Percentiles rank a stretch among this genome's conserved stretches.
phyloP scores from a whole-genome alignment of 164 flowering plant genomes.

The Sextonia rubra region DNA sequence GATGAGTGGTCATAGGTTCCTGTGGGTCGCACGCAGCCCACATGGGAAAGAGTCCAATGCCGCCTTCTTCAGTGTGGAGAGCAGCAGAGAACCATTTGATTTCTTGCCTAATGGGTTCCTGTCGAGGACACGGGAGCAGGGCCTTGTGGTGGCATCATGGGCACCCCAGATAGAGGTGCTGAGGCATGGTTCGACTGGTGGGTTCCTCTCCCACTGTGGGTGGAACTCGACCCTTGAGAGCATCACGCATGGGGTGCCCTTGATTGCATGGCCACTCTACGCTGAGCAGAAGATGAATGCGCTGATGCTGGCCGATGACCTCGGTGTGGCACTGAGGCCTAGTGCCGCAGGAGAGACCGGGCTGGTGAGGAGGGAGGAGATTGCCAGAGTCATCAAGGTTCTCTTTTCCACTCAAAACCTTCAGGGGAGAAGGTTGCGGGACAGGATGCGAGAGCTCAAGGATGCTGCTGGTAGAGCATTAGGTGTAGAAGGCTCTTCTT shows the following conservation, averaged over 20 bases:
- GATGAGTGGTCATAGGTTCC: conserved; percentile 32
- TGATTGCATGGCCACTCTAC: conserved; percentile 72
- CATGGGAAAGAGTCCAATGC: conserved; percentile 16
- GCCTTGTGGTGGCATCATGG: conserved; percentile 28
- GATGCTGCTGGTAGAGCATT: conserved; percentile 18
- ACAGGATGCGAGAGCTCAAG: conserved; percentile 26
- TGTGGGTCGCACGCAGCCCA: conserved; percentile 39
- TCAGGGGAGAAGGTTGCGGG: conserved; percentile 24
- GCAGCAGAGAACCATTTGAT: conserved; percentile 18
- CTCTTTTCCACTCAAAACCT: conserved; percentile 30
- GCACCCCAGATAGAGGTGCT: conserved; percentile 18
- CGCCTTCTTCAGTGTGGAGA: conserved; percentile 11
- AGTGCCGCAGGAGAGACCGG: conserved; percentile 25
- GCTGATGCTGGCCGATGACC: conserved; percentile 35
- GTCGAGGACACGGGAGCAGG: conserved; percentile 16
- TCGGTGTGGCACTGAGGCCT: conserved; percentile 45
- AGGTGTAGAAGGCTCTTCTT: conserved; percentile 29
- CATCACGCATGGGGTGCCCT: conserved; percentile 53
- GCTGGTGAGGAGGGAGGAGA: conserved; percentile 33
- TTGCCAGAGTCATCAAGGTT: conserved; percentile 37
- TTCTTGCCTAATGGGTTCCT: conserved; percentile 29
- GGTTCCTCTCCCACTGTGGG: conserved; percentile 36
- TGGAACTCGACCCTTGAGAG: conserved; percentile 77
- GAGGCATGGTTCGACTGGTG: conserved; percentile 14
- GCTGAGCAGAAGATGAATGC: conserved; percentile 77